phyloP scores from a whole-genome alignment of 2,329 filamentous ascomycete genomes.

The Curvularia sp. region DNA sequence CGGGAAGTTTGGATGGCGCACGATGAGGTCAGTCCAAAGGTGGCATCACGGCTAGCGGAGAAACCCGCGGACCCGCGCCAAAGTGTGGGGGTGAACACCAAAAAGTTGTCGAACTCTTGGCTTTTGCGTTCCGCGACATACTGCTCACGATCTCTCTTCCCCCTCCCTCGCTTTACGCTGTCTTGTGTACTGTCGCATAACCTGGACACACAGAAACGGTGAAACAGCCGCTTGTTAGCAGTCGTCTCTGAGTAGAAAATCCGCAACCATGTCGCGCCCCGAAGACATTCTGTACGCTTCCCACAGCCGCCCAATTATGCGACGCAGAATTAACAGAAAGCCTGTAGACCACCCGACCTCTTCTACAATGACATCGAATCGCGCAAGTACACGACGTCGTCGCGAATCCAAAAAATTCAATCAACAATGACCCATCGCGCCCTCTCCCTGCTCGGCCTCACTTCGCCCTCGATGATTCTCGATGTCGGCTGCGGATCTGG shows the following conservation, averaged over 20 bases:
- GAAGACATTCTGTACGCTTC: slow-evolving; percentile 84
- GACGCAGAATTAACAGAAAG: slow-evolving; percentile 17
- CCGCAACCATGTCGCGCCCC: slow-evolving; percentile 84
- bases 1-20: slow-evolving; percentile 13
- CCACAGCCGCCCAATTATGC: slow-evolving; percentile 19
- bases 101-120: slow-evolving; percentile 37
- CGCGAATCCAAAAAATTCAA: slow-evolving; percentile 94
- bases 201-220: neutral
- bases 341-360: slow-evolving; percentile 82
- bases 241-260: neutral
- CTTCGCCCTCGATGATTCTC: slow-evolving; percentile 83
- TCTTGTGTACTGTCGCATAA: neutral
- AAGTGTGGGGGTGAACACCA: slow-evolving; percentile 34
- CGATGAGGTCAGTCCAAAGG: slow-evolving; percentile 40
- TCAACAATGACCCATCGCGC: slow-evolving; percentile 93
- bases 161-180: neutral
- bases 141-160: neutral
- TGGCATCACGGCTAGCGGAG: slow-evolving; percentile 32
- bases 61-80: slow-evolving; percentile 22
- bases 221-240: neutral
- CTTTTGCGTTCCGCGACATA: slow-evolving; percentile 10
- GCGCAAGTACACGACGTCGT: slow-evolving; percentile 95
- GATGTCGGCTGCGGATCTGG: slow-evolving; percentile 97
- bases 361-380: slow-evolving; percentile 97
- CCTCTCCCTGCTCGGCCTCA: slow-evolving; percentile 85